These are phyloP conservation scores for Dryadomyces quercivorus DNA, from an alignment of 2,329 filamentous ascomycete genomes.

Conservation along the genomic window DNA sequence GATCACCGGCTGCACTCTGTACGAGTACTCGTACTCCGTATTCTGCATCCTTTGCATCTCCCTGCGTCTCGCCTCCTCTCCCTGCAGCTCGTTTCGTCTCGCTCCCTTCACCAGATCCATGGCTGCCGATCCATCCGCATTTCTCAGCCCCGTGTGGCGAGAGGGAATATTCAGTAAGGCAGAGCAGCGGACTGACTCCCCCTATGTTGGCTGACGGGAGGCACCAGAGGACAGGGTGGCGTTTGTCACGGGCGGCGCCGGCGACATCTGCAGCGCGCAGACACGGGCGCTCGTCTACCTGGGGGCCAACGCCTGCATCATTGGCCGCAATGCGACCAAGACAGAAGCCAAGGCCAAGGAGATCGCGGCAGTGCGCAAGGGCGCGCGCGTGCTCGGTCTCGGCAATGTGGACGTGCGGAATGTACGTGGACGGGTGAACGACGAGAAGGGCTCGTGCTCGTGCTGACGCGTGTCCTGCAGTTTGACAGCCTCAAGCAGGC, in stretches of 20 bases:
- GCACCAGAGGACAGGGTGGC: conserved; percentile 67
- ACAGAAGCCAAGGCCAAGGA: conserved; percentile 70
- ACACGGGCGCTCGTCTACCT: conserved; percentile 83
- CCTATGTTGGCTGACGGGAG: background rate
- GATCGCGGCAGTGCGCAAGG: conserved; percentile 65
- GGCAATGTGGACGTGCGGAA: conserved; percentile 69
- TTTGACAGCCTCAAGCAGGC: conserved; percentile 57
- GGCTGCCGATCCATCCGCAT: conserved; percentile 38
- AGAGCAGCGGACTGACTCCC: background rate
- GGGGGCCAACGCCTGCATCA: conserved; percentile 86
- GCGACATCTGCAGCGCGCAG: conserved; percentile 88
- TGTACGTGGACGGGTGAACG: too few species aligned
- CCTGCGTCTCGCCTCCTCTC: too few species aligned
- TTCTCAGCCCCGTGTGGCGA: conserved; percentile 72
- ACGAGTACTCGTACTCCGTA: too few species aligned
- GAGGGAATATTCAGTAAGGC: conserved; percentile 70
- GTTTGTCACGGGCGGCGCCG: conserved; percentile 90
- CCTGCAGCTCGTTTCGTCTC: too few species aligned
- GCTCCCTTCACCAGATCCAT: too few species aligned
- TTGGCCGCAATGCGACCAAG: conserved; percentile 81
- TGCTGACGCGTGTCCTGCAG: too few species aligned
- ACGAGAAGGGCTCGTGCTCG: too few species aligned
- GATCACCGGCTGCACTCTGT: too few species aligned
- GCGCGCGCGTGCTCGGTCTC: conserved; percentile 77
- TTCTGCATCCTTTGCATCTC: too few species aligned